Base-by-base conservation (phyloP, 1,284 basidiomycete genomes). In the Ustilago trichophora region DNA sequence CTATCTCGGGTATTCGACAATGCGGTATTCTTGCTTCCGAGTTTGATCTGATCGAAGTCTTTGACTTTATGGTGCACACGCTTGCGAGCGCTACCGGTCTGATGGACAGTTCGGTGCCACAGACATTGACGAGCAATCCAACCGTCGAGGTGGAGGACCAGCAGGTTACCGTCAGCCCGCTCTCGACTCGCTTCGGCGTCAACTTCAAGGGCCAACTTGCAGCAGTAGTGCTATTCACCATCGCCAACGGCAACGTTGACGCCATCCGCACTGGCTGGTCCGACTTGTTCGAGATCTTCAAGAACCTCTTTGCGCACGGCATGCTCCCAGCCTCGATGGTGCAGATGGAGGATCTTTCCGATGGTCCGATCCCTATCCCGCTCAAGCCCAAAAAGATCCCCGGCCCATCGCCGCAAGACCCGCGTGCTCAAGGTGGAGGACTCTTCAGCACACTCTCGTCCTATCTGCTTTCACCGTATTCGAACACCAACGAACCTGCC, bases 141-240 rank as follows among this genome's bases (percentile, higher is more conserved):
- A 86, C 91, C 1, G 87, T 97, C n/a, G 90, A 95, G 54, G 88
- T 95, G n/a, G 95, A 98, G 74, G 89, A 89, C 3, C 90, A 94
- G 67, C 86, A 87, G 6, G 83, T 97, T 57, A 96, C 93, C 0
- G 90, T 99, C 19, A 97, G 93, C 3, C 90, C 91, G 10, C 83
- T 98, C 43, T 93, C 95, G 0, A 89, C 97, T 50, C 90, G 89
- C 68, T 98, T 99, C 77, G 96, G 96, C 32, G 91, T 90, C 43
- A 93, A 94, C 82, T 92, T 98, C 84, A 92, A 94, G 80, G 91
- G 92, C 8, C 96, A 99, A 78, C 85, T 99, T 18, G 96, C 96
- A 0, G 93, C 95, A 11, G 95, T 98, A 10, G 93, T 98, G 4
- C 83, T 98, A 27, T 99, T 99, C 84, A 96, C 94, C 57, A 97